Base-by-base conservation (phyloP, 345 rosid species). In the Erucastrum elatum region DNA sequence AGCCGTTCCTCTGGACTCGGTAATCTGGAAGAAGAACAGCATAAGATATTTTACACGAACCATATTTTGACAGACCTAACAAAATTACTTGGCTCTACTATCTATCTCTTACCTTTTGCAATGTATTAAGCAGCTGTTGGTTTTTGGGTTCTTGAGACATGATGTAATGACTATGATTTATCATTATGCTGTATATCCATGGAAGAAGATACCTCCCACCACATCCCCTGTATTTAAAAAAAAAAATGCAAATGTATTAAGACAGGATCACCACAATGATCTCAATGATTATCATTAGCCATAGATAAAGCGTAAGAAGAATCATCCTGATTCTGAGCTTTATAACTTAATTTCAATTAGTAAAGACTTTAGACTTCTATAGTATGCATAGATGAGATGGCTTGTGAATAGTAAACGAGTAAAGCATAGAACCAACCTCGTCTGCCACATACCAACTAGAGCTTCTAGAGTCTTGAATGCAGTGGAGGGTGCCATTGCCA, bases 181-280 rank as follows among this genome's bases (percentile, higher is more conserved):
- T 83, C 89, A 93, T 78, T 87, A 95, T 87, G 73, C 85, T 84
- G 71, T 87, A 82, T 66, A 95, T 86, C 99, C 98, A 95, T 41
- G 89, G 91, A 30, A 93, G 90, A 76, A 90, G 84, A 78, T 75
- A 62, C 61, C 65, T 87, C 33, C 86, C 92, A 64, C 84, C 82
- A 70, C 76, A 61, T 34, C 87, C 85, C 87, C 99, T 95, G 89
- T 77, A 21, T 21, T 21, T 76, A 59, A 83, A 31, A 56, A 55
- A 3, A 1, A 6, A 0, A 17, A 17, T 16, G 60, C 60, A 53
- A 33, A 21, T 34, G 34, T 2, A 25, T 53, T 67, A 46, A 21
- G 41, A 64, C 21, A 27, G 58, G 27, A 53, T 3, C 61, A 46
- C 60, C 74, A 56, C 7, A 39, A 62, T 13, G 34, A 5, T 62